Evolutionary conservation across 345 rosid genomes (phyloP).

Genomic region (Mallotus nudiflorus): DNA sequence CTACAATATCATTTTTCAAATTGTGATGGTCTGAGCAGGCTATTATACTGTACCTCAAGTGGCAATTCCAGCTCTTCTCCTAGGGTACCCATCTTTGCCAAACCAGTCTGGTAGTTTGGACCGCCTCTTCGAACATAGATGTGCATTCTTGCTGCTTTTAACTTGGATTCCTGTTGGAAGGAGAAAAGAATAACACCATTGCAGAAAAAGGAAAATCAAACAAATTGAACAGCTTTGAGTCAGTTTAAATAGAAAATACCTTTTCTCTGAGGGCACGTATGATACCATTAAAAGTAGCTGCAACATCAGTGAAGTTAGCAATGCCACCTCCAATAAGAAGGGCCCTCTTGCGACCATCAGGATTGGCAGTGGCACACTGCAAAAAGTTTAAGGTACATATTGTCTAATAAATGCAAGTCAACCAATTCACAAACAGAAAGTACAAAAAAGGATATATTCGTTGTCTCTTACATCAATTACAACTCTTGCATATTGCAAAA

Average conservation of each 20-base stretch:
- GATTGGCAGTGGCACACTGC: conserved; percentile 92
- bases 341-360: conserved; percentile 92
- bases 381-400: conserved; percentile 2
- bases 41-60: conserved; percentile 55
- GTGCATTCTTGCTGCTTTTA: conserved; percentile 94
- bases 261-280: conserved; percentile 88
- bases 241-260: conserved; percentile 36
- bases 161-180: conserved; percentile 60
- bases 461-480: conserved; percentile 75
- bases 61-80: conserved; percentile 89
- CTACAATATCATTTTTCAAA: too few species aligned
- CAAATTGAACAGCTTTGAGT: neutral
- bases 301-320: conserved; percentile 96
- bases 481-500: conserved; percentile 95
- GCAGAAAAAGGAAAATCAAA: neutral
- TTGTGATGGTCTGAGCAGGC: too few species aligned
- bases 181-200: neutral
- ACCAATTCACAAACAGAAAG: neutral
- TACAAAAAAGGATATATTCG: neutral
- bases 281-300: conserved; percentile 92
- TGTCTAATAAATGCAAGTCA: conserved; percentile 3
- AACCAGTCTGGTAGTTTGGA: conserved; percentile 88
- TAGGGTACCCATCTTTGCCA: conserved; percentile 76
- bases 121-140: conserved; percentile 95
- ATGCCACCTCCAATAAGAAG: conserved; percentile 97